phyloP scores from a whole-genome alignment of 2,329 filamentous ascomycete genomes.

The Metarhizium sp. region DNA sequence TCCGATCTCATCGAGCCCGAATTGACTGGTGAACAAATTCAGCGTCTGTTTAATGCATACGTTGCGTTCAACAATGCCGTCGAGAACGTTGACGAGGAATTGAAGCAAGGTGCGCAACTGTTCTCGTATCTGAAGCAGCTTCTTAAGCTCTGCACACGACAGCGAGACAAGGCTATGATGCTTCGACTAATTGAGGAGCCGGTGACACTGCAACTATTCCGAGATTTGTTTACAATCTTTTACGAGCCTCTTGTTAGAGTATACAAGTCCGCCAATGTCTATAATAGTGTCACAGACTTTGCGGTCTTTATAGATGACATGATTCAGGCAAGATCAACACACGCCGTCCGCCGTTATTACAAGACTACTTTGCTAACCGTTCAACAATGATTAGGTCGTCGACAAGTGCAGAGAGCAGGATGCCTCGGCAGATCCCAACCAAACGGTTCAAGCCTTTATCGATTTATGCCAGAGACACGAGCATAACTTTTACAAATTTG shows the following conservation, averaged over 20 bases:
- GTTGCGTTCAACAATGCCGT: slow-evolving; percentile 94
- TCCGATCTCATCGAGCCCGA: slow-evolving; percentile 67
- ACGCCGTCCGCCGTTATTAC: neutral
- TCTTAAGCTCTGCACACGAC: slow-evolving; percentile 81
- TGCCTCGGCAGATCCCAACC: slow-evolving; percentile 89
- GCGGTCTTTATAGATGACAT: slow-evolving; percentile 87
- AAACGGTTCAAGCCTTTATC: slow-evolving; percentile 96
- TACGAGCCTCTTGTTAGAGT: slow-evolving; percentile 95
- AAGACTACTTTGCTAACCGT: slow-evolving; percentile 7
- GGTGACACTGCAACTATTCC: slow-evolving; percentile 91
- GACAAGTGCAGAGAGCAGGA: slow-evolving; percentile 63
- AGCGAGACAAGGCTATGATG: slow-evolving; percentile 97
- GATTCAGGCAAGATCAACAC: slow-evolving; percentile 52
- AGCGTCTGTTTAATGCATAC: slow-evolving; percentile 84
- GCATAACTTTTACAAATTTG: slow-evolving; percentile 97
- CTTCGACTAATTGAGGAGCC: slow-evolving; percentile 89
- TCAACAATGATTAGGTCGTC: slow-evolving; percentile 39
- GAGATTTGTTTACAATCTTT: slow-evolving; percentile 96
- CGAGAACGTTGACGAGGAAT: slow-evolving; percentile 79
- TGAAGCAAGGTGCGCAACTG: slow-evolving; percentile 80
- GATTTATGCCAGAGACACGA: slow-evolving; percentile 92
- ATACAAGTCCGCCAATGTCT: slow-evolving; percentile 98
- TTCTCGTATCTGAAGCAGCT: slow-evolving; percentile 95
- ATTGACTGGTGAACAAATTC: slow-evolving; percentile 66
- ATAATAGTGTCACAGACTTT: slow-evolving; percentile 95